Percentiles rank a stretch among this genome's conserved stretches.
phyloP scores from a whole-genome alignment of 352 stramenopile genomes.

The Phytophthora constricta region DNA sequence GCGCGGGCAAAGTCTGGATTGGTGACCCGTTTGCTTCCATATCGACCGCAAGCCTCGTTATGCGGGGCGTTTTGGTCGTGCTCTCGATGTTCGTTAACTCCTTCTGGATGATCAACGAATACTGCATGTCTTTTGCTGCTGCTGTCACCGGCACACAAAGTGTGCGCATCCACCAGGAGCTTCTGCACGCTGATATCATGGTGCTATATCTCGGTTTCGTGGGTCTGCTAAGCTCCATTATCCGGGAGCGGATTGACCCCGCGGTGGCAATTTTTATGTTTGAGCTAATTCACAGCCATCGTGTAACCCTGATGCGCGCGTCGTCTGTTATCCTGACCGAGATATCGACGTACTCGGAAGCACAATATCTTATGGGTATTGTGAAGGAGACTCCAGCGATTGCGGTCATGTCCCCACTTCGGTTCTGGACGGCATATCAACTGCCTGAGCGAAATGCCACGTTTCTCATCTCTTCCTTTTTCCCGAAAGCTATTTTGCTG shows the following conservation, averaged over 20 bases:
- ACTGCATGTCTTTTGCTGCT: conserved; percentile 21
- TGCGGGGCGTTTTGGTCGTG: conserved; percentile 24
- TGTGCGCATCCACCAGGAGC: conserved; percentile 23
- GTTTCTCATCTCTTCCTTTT: conserved; percentile 2
- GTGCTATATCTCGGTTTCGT: conserved; percentile 19
- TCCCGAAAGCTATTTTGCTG: conserved; percentile 9
- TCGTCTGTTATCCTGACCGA: conserved; percentile 7
- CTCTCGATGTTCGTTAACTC: conserved; percentile 29
- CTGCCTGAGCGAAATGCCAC: background rate
- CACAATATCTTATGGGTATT: conserved; percentile 7
- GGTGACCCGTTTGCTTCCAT: conserved; percentile 43
- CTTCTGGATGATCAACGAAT: conserved; percentile 42
- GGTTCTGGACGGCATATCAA: conserved; percentile 7
- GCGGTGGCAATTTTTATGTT: conserved; percentile 21
- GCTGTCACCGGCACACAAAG: conserved; percentile 2
- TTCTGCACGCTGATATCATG: conserved; percentile 38
- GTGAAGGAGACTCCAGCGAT: background rate
- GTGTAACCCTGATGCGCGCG: conserved; percentile 1
- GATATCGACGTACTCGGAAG: conserved; percentile 5
- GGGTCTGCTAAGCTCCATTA: conserved; percentile 14
- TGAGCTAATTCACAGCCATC: conserved; percentile 17
- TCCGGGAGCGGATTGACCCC: conserved; percentile 29
- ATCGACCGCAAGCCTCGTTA: conserved; percentile 23
- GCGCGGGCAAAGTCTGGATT: conserved; percentile 43
- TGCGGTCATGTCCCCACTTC: conserved; percentile 8